Conservation (phyloP, 495 filamentous ascomycete genomes). For the Aspergillus campestris region DNA sequence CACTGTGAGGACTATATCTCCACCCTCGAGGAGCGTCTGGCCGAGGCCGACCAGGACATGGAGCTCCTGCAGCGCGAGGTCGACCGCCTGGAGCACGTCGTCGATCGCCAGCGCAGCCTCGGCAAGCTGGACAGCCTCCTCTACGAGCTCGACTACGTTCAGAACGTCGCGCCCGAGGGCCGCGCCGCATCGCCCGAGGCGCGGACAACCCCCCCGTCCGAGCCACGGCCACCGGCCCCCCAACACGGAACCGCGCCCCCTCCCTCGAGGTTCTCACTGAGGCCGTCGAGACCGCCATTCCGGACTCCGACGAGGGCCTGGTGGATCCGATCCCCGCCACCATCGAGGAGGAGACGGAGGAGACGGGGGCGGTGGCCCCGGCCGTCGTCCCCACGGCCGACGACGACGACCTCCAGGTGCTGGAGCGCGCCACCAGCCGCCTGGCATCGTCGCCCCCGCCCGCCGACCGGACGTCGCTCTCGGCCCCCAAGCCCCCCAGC, state of each 20-base stretch:
- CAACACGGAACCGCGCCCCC: constrained; percentile 24
- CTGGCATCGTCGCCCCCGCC: constrained; percentile 15
- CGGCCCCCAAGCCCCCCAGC: constrained; percentile 37
- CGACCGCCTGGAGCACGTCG: constrained; percentile 84
- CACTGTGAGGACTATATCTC: constrained; percentile 93
- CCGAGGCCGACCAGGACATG: constrained; percentile 91
- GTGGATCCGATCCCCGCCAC: constrained; percentile 40
- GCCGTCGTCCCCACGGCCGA: background rate
- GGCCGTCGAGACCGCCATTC: constrained; percentile 44
- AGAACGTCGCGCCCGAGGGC: constrained; percentile 44
- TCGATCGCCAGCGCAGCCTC: constrained; percentile 90
- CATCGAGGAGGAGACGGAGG: constrained; percentile 28
- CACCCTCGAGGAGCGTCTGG: constrained; percentile 89
- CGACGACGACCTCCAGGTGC: constrained; percentile 22
- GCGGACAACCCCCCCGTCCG: constrained; percentile 1
- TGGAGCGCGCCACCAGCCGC: constrained; percentile 25
- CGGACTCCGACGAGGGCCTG: constrained; percentile 44
- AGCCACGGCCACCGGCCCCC: constrained; percentile 12
- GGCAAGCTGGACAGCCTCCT: constrained; percentile 90
- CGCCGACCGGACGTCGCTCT: constrained; percentile 2
- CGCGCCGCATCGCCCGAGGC: constrained; percentile 17
- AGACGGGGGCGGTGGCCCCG: background rate
- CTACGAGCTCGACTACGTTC: constrained; percentile 78
- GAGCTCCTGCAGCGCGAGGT: constrained; percentile 96
- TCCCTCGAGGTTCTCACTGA: constrained; percentile 42